Percentiles rank a stretch among this genome's conserved stretches.
Evolutionary conservation across 495 filamentous ascomycete genomes (phyloP).

Genomic region (Cercophora scortea): DNA sequence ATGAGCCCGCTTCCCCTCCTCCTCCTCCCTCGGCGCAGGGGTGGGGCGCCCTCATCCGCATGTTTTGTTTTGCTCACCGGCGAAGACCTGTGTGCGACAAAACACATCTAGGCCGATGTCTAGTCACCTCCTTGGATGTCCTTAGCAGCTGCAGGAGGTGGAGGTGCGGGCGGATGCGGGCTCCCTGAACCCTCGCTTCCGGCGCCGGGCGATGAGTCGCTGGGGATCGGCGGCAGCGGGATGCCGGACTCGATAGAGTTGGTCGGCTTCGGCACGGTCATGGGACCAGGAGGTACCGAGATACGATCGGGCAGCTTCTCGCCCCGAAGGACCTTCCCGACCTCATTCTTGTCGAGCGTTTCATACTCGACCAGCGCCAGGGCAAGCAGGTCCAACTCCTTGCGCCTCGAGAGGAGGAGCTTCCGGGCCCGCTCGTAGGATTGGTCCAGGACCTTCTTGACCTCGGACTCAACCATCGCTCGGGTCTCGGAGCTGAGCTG

Average conservation of each 20-base stretch:
- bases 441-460: conserved; percentile 77
- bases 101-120: background rate
- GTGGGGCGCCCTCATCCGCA: no score
- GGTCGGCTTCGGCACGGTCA: conserved; percentile 35
- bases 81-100: background rate
- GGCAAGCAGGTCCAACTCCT: conserved; percentile 79
- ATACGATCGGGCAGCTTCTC: conserved; percentile 61
- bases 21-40: no score
- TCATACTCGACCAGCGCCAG: conserved; percentile 92
- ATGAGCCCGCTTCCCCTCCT: no score
- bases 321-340: conserved; percentile 77
- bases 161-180: conserved; percentile 14
- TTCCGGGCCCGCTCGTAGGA: conserved; percentile 63
- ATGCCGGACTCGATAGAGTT: conserved; percentile 16
- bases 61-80: no score
- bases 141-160: conserved; percentile 12
- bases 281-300: conserved; percentile 37
- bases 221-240: conserved; percentile 11
- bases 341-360: conserved; percentile 78
- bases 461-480: conserved; percentile 75
- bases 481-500: conserved; percentile 76
- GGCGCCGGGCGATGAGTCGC: background rate
- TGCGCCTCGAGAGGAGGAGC: conserved; percentile 61
- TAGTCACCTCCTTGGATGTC: background rate
- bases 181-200: conserved; percentile 5